A percentile compares a stretch with the other conserved stretches of the same genome.
Evolutionary conservation across 2,329 filamentous ascomycete species (phyloP).

Genomic region (Conoideocrella luteorostrata): DNA sequence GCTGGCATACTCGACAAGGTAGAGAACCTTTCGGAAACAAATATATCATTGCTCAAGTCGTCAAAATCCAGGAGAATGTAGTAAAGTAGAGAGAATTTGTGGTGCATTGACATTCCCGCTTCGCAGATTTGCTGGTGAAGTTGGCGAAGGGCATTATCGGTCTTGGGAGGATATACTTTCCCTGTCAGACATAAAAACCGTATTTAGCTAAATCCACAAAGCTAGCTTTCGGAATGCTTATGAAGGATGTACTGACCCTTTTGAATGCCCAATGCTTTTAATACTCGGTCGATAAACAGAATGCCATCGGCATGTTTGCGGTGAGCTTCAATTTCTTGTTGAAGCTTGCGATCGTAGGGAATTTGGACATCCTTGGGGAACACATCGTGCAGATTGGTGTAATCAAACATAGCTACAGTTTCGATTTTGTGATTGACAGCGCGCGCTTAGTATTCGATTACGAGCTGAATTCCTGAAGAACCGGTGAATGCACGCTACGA

Average conservation of each 20-base stretch:
- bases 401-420: constrained; percentile 48
- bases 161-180: constrained; percentile 69
- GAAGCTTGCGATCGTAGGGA: constrained; percentile 54
- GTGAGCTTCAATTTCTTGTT: constrained; percentile 58
- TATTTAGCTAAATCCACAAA: too few relatives aligned
- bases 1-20: constrained; percentile 58
- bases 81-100: constrained; percentile 78
- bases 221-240: too few relatives aligned
- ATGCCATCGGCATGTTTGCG: constrained; percentile 62
- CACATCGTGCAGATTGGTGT: constrained; percentile 60
- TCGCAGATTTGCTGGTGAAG: constrained; percentile 66
- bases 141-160: constrained; percentile 58
- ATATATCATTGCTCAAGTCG: constrained; percentile 41
- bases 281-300: constrained; percentile 74
- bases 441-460: too few relatives aligned
- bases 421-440: neutral
- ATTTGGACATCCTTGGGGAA: constrained; percentile 57
- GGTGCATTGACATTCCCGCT: constrained; percentile 58
- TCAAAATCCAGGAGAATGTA: constrained; percentile 76
- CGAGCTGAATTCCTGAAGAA: too few relatives aligned
- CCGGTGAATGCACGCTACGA: too few relatives aligned
- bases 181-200: too few relatives aligned
- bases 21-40: constrained; percentile 52
- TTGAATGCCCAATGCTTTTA: constrained; percentile 62
- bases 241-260: constrained; percentile 51